phyloP scores from a whole-genome alignment of 1,139 yeast species.

The Zygosaccharomyces pseudobailii region DNA sequence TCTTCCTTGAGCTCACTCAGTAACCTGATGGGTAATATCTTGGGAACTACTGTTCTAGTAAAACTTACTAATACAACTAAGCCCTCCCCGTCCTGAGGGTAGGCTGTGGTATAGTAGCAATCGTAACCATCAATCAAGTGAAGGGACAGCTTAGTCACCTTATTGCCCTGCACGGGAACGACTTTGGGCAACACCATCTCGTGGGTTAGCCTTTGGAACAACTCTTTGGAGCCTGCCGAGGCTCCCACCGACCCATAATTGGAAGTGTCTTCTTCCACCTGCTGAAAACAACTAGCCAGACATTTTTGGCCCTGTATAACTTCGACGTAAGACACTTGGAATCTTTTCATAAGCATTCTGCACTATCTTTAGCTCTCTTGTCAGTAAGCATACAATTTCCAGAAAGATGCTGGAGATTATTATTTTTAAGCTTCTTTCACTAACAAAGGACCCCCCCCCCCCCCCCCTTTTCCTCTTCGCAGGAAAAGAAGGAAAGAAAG shows the following conservation, averaged over 20 bases:
- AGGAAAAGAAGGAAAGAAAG: neutral
- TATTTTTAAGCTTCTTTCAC: neutral
- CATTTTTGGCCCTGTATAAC: conserved; percentile 20
- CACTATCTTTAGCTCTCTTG: neutral
- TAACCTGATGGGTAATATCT: conserved; percentile 31
- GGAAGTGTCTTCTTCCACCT: conserved; percentile 10
- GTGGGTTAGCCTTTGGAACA: conserved; percentile 26
- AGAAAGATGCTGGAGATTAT: too few species aligned
- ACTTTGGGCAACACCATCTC: conserved; percentile 34
- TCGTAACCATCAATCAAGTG: conserved; percentile 32
- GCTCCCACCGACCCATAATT: conserved; percentile 21
- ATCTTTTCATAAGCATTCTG: conserved; percentile 18
- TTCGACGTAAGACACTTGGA: conserved; percentile 29
- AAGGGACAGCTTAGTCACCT: conserved; percentile 31
- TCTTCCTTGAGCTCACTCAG: conserved; percentile 29
- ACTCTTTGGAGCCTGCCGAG: conserved; percentile 18
- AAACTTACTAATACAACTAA: conserved; percentile 25
- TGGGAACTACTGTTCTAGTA: conserved; percentile 26
- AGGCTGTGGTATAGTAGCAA: conserved; percentile 31
- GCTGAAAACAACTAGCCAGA: conserved; percentile 22
- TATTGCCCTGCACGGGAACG: conserved; percentile 29
- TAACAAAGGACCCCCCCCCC: neutral
- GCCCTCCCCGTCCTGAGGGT: conserved; percentile 12
- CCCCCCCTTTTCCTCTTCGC: neutral
- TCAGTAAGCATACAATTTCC: too few species aligned